Conservation (phyloP, 2,329 filamentous ascomycete species). For the Fusarium sp. region DNA sequence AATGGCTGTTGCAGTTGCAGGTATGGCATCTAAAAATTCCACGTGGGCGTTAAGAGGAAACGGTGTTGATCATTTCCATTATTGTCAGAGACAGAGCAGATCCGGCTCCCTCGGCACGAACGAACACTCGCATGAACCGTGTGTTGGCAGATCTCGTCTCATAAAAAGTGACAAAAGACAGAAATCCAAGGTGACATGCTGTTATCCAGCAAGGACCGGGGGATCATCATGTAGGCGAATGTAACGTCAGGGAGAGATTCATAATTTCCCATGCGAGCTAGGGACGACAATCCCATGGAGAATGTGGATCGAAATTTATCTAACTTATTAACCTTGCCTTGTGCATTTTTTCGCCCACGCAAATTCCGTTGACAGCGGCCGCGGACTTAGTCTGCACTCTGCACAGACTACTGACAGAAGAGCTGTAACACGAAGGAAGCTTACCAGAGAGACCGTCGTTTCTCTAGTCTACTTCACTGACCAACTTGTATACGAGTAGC, state of each 20-base stretch:
- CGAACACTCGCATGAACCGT: background rate
- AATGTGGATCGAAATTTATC: background rate
- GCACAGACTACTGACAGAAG: background rate
- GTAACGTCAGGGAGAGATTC: background rate
- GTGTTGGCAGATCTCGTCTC: background rate
- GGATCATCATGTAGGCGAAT: background rate
- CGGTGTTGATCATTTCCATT: background rate
- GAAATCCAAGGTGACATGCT: background rate
- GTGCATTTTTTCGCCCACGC: background rate
- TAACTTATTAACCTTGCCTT: background rate
- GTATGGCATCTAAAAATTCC: background rate
- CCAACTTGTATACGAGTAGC: background rate
- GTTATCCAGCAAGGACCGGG: background rate
- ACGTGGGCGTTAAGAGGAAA: background rate
- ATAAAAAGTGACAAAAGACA: background rate
- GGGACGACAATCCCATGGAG: background rate
- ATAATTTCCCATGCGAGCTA: background rate
- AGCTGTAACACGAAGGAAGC: background rate
- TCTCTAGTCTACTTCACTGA: background rate
- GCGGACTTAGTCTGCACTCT: background rate
- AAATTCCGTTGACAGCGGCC: constrained; percentile 4
- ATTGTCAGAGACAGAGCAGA: background rate
- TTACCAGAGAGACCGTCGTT: background rate
- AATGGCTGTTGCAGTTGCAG: too few relatives aligned
- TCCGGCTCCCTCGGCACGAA: background rate